These are phyloP conservation scores for Phytopythium montanum DNA, from an alignment of 352 stramenopile genomes.

Conservation along the genomic window DNA sequence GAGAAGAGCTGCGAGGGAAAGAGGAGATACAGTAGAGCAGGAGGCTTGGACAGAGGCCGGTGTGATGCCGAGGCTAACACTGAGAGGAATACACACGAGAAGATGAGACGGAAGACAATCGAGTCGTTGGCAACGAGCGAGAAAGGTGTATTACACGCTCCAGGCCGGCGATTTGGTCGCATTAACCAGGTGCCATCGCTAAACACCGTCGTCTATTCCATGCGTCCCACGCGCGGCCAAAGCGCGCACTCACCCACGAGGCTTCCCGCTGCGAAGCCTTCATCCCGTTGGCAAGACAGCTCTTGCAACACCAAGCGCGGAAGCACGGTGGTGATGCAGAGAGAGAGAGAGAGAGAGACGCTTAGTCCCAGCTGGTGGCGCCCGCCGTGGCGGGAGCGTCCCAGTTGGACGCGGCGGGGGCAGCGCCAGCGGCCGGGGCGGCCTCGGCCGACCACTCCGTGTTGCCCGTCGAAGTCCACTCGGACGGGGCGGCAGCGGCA, in stretches of 20 bases:
- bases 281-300: constrained; percentile 13
- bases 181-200: constrained; percentile 93
- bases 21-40: background rate
- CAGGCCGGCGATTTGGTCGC: constrained; percentile 44
- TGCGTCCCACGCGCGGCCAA: constrained; percentile 43
- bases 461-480: constrained; percentile 64
- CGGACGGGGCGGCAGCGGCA: constrained; percentile 38
- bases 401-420: constrained; percentile 40
- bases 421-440: constrained; percentile 25
- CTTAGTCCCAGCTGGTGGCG: constrained; percentile 80
- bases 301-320: constrained; percentile 4
- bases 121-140: constrained; percentile 1
- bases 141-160: constrained; percentile 18
- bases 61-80: background rate
- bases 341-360: constrained; percentile 11
- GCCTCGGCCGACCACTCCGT: constrained; percentile 82
- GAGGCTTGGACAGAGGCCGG: constrained; percentile 8
- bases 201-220: constrained; percentile 93
- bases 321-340: no score
- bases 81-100: background rate
- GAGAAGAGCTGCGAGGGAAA: no score
- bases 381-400: constrained; percentile 46
- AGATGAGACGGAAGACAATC: constrained; percentile 5
- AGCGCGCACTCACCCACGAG: constrained; percentile 7
- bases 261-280: constrained; percentile 14